phyloP scores from a whole-genome alignment of 1,284 basidiomycete genomes.

The Cryptococcus amylolentus region DNA sequence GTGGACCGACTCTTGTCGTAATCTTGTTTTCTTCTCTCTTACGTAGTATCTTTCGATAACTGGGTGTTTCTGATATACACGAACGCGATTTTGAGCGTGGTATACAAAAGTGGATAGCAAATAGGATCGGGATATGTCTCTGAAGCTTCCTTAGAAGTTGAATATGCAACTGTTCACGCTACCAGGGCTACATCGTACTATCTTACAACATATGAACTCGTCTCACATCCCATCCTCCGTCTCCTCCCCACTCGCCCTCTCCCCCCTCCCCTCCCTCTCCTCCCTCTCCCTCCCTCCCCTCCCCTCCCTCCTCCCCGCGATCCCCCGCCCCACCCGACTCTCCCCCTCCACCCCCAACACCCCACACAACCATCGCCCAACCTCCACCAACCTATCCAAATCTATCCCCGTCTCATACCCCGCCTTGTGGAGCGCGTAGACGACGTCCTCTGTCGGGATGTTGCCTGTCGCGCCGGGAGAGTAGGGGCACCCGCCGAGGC shows the following conservation, averaged over 20 bases:
- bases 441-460: constrained; percentile 82
- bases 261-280: neutral
- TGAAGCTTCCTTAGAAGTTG: no score
- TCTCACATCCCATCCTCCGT: constrained; percentile 13
- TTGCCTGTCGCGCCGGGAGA: constrained; percentile 94
- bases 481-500: constrained; percentile 91
- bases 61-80: no score
- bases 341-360: constrained; percentile 64
- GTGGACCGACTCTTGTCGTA: no score
- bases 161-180: no score
- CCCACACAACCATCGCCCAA: constrained; percentile 76
- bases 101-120: no score
- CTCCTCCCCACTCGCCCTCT: constrained; percentile 1
- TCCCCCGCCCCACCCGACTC: constrained; percentile 77
- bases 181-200: neutral
- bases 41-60: no score
- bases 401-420: constrained; percentile 66
- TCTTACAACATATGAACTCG: neutral
- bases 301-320: constrained; percentile 54
- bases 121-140: no score
- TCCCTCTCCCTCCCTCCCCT: constrained; percentile 19
- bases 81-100: no score
- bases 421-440: constrained; percentile 74
- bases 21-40: no score
- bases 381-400: constrained; percentile 64